Percentiles rank a stretch among this genome's conserved stretches.
phyloP scores from a whole-genome alignment of 805 yeast genomes.

The Peterozyma toletana region DNA sequence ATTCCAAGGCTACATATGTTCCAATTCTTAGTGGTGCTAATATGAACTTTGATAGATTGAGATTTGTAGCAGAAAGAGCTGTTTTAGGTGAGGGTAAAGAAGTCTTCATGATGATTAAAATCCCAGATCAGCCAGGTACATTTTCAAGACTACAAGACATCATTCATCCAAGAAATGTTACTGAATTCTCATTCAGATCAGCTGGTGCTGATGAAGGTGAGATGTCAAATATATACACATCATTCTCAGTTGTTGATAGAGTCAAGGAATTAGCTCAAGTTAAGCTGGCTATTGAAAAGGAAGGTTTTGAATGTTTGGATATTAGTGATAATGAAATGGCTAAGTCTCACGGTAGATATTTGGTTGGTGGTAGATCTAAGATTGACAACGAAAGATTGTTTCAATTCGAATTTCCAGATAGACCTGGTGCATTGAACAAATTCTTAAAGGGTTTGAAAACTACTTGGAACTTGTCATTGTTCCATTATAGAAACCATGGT shows the following conservation, averaged over 20 bases:
- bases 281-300: slow-evolving; percentile 44
- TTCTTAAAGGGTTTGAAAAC: slow-evolving; percentile 66
- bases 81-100: slow-evolving; percentile 98
- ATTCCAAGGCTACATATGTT: slow-evolving; percentile 61
- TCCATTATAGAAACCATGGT: slow-evolving; percentile 97
- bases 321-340: slow-evolving; percentile 92
- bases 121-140: slow-evolving; percentile 92
- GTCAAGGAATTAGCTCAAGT: slow-evolving; percentile 66
- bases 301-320: slow-evolving; percentile 73
- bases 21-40: slow-evolving; percentile 94
- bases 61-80: slow-evolving; percentile 96
- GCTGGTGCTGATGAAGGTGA: slow-evolving; percentile 33
- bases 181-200: slow-evolving; percentile 90
- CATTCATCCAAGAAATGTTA: slow-evolving; percentile 81
- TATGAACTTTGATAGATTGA: slow-evolving; percentile 93
- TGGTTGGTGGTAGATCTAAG: slow-evolving; percentile 85
- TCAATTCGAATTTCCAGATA: slow-evolving; percentile 92
- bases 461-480: slow-evolving; percentile 88
- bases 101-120: slow-evolving; percentile 81
- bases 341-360: slow-evolving; percentile 90
- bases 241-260: slow-evolving; percentile 78
- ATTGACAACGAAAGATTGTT: slow-evolving; percentile 71
- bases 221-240: slow-evolving; percentile 76
- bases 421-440: slow-evolving; percentile 87
- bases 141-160: slow-evolving; percentile 70